phyloP scores from a whole-genome alignment of 129 eudicot species.

The Heracleum sosnowskyi region DNA sequence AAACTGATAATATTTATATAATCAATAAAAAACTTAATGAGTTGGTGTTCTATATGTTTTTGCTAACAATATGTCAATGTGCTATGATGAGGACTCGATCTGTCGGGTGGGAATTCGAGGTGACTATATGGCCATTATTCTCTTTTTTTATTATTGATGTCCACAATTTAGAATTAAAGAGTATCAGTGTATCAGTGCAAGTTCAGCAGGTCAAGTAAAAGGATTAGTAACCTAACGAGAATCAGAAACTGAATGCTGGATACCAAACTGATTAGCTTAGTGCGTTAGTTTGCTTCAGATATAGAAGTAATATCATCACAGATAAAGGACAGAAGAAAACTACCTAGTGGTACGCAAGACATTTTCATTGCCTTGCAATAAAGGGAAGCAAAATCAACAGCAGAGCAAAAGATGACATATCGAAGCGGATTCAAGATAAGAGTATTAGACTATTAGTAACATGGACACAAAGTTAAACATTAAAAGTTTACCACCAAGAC shows the following conservation, averaged over 20 bases:
- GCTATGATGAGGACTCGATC: not conserved
- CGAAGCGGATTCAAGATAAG: not conserved
- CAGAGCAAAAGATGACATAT: not conserved
- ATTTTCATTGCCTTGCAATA: not conserved
- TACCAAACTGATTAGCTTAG: not conserved
- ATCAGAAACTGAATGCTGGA: not conserved
- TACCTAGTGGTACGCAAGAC: not conserved
- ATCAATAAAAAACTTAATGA: not conserved
- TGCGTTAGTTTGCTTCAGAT: not conserved
- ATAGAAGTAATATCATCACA: not conserved
- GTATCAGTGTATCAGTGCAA: not conserved
- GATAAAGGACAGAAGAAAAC: not conserved
- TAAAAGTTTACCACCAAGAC: not conserved
- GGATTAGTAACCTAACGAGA: not conserved
- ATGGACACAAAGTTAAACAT: not conserved
- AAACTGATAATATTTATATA: not conserved
- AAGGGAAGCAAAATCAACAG: not conserved
- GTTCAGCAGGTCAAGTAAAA: not conserved
- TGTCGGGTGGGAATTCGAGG: not conserved
- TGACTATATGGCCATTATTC: not conserved
- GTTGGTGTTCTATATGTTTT: not conserved
- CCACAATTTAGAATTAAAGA: not conserved
- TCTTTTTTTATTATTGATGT: not conserved
- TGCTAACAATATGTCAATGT: not conserved
- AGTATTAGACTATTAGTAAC: not conserved